A percentile compares a stretch with the other conserved stretches of the same genome.
phyloP scores from a whole-genome alignment of 352 stramenopile species.

The Phytophthora nicotianae region DNA sequence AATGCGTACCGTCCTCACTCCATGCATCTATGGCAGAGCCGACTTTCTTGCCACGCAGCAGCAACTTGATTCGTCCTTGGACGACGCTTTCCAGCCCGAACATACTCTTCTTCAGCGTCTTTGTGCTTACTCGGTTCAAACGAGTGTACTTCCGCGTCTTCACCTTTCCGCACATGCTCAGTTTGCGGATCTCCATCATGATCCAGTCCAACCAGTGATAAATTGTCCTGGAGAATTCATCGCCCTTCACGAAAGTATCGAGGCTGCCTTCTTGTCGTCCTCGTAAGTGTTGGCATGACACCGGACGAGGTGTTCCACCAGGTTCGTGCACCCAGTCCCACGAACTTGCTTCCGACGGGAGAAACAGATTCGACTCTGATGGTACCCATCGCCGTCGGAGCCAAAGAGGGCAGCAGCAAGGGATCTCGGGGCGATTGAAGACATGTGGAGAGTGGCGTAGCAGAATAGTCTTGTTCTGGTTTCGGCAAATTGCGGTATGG shows the following conservation, averaged over 20 bases:
- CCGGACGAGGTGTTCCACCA: conserved; percentile 6
- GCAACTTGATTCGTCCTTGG: no score
- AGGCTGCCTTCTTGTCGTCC: conserved; percentile 11
- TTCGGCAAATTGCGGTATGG: no score
- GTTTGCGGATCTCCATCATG: background rate
- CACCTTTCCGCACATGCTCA: background rate
- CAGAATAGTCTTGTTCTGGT: no score
- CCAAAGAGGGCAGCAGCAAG: no score
- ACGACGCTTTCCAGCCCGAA: background rate
- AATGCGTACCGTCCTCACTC: no score
- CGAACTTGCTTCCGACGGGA: conserved; percentile 9
- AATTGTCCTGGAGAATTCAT: conserved; percentile 1
- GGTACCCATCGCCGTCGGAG: no score
- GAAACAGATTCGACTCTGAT: no score
- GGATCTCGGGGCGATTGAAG: no score
- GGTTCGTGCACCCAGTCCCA: conserved; percentile 9
- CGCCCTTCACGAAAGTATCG: conserved; percentile 4
- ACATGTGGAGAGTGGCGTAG: background rate
- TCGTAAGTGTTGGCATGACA: conserved; percentile 3
- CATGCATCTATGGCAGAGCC: no score
- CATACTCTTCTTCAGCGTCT: background rate
- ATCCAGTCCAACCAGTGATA: background rate
- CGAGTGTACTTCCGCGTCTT: background rate
- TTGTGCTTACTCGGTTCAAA: background rate
- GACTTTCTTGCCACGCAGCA: no score